Evolutionary conservation across 1,284 basidiomycete genomes (phyloP).

Genomic region (Afroboletus lepidellus): DNA sequence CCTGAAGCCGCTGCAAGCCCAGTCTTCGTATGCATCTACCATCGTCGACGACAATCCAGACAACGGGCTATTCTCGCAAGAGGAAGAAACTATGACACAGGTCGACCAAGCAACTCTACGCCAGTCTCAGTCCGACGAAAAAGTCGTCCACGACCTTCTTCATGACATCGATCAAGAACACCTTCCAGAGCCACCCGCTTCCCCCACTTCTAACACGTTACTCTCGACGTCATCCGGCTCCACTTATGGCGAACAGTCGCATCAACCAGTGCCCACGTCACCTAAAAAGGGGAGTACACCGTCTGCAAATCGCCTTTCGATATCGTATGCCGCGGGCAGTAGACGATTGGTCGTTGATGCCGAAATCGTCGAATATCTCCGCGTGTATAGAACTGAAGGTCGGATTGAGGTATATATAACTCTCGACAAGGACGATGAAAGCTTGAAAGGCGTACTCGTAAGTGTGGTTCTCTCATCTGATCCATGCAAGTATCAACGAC

Average conservation of each 20-base stretch:
- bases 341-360: slow-evolving; percentile 88
- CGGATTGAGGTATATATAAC: slow-evolving; percentile 81
- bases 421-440: slow-evolving; percentile 52
- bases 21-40: slow-evolving; percentile 47
- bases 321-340: slow-evolving; percentile 88
- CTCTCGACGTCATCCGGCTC: slow-evolving; percentile 50
- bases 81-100: slow-evolving; percentile 25
- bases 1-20: slow-evolving; percentile 38
- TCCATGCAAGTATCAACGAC: slow-evolving; percentile 11
- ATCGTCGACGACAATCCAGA: slow-evolving; percentile 45
- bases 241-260: slow-evolving; percentile 36
- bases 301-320: slow-evolving; percentile 84
- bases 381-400: slow-evolving; percentile 79
- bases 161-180: slow-evolving; percentile 43
- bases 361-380: slow-evolving; percentile 78
- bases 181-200: slow-evolving; percentile 54
- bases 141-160: slow-evolving; percentile 13
- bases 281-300: slow-evolving; percentile 41
- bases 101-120: slow-evolving; percentile 13
- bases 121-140: slow-evolving; percentile 14
- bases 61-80: slow-evolving; percentile 31
- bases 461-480: slow-evolving; percentile 24
- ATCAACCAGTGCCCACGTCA: slow-evolving; percentile 10
- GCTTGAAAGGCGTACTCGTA: slow-evolving; percentile 75
- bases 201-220: slow-evolving; percentile 52